Evolutionary conservation across 352 stramenopile species (phyloP).

Genomic region (Globisporangium megalacanthum): DNA sequence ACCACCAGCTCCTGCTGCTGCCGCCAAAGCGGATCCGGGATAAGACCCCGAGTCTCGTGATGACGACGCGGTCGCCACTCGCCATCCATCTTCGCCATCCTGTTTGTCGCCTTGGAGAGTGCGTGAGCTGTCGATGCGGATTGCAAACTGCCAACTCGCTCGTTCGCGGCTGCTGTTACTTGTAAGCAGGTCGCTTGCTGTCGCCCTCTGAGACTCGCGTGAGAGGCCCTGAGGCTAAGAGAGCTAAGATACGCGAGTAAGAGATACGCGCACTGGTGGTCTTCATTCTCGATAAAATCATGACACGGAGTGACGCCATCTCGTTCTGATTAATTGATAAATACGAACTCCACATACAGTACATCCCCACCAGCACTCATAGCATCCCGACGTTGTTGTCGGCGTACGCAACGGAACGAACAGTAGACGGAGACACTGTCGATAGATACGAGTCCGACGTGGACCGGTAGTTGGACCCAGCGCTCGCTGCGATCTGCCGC

Average conservation of each 20-base stretch:
- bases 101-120: neutral
- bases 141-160: too few species aligned
- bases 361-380: neutral
- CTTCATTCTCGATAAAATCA: too few species aligned
- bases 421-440: slow-evolving; percentile 3
- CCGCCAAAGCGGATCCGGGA: neutral
- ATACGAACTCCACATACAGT: neutral
- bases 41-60: too few species aligned
- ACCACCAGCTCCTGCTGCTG: neutral
- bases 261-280: too few species aligned
- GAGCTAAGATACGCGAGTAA: too few species aligned
- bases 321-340: neutral
- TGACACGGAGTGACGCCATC: too few species aligned
- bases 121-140: too few species aligned
- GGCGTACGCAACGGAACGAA: neutral
- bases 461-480: neutral
- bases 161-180: too few species aligned
- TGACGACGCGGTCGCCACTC: neutral
- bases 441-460: neutral
- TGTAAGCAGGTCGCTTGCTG: too few species aligned
- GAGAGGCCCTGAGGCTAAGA: too few species aligned
- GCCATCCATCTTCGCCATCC: neutral
- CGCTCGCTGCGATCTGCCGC: slow-evolving; percentile 16
- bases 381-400: slow-evolving; percentile 4
- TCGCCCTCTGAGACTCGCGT: too few species aligned